Percentiles rank a stretch among this genome's conserved stretches.
phyloP scores from a whole-genome alignment of 768 basidiomycete genomes.

The Sarcodon aspratus region DNA sequence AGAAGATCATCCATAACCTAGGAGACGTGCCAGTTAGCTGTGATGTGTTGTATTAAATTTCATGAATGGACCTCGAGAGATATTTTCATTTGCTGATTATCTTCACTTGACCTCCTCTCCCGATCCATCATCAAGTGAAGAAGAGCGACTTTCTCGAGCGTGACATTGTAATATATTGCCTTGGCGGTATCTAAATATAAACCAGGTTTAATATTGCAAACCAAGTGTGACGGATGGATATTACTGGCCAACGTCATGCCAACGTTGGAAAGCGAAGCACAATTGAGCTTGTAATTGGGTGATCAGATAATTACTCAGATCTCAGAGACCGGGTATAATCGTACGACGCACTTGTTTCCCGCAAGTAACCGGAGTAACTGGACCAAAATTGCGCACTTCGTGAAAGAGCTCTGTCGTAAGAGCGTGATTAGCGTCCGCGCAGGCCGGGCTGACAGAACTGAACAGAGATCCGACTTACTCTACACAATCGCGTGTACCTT shows the following conservation, averaged over 20 bases:
- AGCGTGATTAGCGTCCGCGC: neutral
- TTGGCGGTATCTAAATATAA: slow-evolving; percentile 40
- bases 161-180: slow-evolving; percentile 57
- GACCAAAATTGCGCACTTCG: slow-evolving; percentile 80
- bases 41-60: neutral
- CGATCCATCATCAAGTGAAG: slow-evolving; percentile 33
- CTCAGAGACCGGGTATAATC: neutral
- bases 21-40: no score
- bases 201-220: neutral
- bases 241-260: slow-evolving; percentile 58
- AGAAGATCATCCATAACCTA: slow-evolving; percentile 6
- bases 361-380: slow-evolving; percentile 74
- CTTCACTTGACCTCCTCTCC: slow-evolving; percentile 24
- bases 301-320: neutral
- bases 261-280: slow-evolving; percentile 62
- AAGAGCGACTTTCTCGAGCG: slow-evolving; percentile 41
- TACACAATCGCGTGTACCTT: neutral
- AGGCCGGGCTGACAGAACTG: neutral
- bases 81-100: slow-evolving; percentile 18
- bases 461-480: neutral
- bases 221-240: neutral
- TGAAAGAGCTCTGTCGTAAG: slow-evolving; percentile 45
- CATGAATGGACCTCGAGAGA: slow-evolving; percentile 5
- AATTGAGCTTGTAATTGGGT: slow-evolving; percentile 43
- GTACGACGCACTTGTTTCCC: slow-evolving; percentile 55